A percentile compares a stretch with the other conserved stretches of the same genome.
phyloP scores from a whole-genome alignment of 768 basidiomycete genomes.

The Imleria badia region DNA sequence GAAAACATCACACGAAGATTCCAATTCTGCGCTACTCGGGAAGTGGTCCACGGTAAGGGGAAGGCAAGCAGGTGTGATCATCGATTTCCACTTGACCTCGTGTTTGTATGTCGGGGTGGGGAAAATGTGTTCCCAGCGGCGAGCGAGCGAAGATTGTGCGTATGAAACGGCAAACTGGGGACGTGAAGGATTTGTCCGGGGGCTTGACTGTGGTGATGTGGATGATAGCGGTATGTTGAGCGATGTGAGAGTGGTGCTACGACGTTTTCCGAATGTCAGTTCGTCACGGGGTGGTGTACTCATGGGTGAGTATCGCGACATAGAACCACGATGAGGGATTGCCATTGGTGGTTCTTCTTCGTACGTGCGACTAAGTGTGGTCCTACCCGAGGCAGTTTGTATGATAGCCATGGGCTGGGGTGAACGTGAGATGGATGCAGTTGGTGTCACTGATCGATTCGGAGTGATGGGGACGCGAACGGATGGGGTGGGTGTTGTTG shows the following conservation, averaged over 20 bases:
- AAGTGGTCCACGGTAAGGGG: conserved; percentile 91
- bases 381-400: conserved; percentile 40
- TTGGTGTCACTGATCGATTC: conserved; percentile 29
- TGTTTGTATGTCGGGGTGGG: conserved; percentile 73
- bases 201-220: conserved; percentile 40
- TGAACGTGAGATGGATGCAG: conserved; percentile 35
- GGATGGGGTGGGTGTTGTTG: conserved; percentile 23
- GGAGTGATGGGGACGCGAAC: conserved; percentile 32
- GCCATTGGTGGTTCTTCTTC: conserved; percentile 54
- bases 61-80: conserved; percentile 81
- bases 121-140: conserved; percentile 88
- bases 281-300: conserved; percentile 74
- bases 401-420: conserved; percentile 43
- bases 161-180: conserved; percentile 57
- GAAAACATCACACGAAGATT: conserved; percentile 75
- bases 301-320: conserved; percentile 59
- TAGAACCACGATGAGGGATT: conserved; percentile 45
- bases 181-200: conserved; percentile 65
- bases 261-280: conserved; percentile 47
- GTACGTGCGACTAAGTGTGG: conserved; percentile 49
- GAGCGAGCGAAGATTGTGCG: conserved; percentile 70
- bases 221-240: conserved; percentile 45
- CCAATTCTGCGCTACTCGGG: conserved; percentile 72
- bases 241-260: conserved; percentile 44
- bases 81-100: conserved; percentile 89